Conservation (phyloP, 306 rosid species). For the Malus sylvestris region DNA sequence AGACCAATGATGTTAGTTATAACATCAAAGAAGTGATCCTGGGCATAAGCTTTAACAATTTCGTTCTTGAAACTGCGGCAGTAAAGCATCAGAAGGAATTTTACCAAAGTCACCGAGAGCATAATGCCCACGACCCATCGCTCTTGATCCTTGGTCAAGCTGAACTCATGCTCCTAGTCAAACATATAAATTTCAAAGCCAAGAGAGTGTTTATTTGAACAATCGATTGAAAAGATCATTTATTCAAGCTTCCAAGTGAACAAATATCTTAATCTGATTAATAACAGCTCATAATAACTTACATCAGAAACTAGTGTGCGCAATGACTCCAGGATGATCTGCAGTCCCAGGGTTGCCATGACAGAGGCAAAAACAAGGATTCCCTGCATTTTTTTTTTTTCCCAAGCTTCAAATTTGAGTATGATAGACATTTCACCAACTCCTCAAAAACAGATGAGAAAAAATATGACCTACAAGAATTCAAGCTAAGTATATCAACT, state of each 20-base stretch:
- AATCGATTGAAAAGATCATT: background rate
- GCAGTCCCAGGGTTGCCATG: constrained; percentile 97
- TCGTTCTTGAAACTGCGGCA: constrained; percentile 85
- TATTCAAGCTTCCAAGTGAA: background rate
- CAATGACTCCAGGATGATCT: constrained; percentile 86
- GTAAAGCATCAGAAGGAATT: constrained; percentile 61
- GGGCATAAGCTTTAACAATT: constrained; percentile 93
- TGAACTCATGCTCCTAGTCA: constrained; percentile 52
- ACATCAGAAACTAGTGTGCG: constrained; percentile 60
- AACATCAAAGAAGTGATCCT: constrained; percentile 96
- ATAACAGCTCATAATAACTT: constrained; percentile 27
- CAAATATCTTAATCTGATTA: background rate
- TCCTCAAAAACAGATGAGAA: background rate
- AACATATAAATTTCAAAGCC: background rate
- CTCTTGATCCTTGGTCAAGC: constrained; percentile 69
- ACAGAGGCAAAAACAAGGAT: constrained; percentile 99
- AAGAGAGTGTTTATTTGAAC: constrained; percentile 5
- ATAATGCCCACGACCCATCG: constrained; percentile 89
- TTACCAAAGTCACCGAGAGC: constrained; percentile 85
- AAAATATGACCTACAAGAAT: background rate
- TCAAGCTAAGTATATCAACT: background rate
- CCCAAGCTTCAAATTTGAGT: background rate
- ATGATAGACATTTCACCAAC: background rate
- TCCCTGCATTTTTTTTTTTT: constrained; percentile 44
- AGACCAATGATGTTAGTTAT: constrained; percentile 92